phyloP scores from a whole-genome alignment of 2,329 filamentous ascomycete genomes.

The Aspergillus ibericus region DNA sequence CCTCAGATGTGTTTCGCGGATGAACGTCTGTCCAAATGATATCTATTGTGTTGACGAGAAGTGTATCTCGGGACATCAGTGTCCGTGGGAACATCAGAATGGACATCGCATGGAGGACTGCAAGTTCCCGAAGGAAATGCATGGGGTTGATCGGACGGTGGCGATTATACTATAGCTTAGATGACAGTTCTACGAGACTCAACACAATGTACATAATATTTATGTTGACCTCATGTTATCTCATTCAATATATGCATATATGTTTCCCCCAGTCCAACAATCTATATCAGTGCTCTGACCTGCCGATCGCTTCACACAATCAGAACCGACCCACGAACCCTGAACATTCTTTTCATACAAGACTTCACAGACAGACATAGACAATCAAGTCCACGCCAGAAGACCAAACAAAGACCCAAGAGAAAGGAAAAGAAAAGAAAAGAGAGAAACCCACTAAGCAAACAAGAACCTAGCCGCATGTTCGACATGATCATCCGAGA shows the following conservation, averaged over 20 bases:
- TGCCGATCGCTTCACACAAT: slow-evolving; percentile 24
- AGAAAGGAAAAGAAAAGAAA: slow-evolving; percentile 13
- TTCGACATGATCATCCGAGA: slow-evolving; percentile 85
- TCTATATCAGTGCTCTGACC: slow-evolving; percentile 1
- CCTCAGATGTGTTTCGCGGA: slow-evolving; percentile 33
- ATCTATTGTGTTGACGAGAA: slow-evolving; percentile 29
- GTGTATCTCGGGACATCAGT: slow-evolving; percentile 31
- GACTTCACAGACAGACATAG: not conserved
- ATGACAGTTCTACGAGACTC: not conserved
- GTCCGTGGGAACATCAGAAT: slow-evolving; percentile 15
- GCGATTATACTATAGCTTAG: not conserved
- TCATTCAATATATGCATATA: not conserved
- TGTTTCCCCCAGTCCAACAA: not conserved
- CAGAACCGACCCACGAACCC: slow-evolving; percentile 11
- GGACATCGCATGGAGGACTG: slow-evolving; percentile 18
- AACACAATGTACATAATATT: no score
- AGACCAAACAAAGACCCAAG: no score
- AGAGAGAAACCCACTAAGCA: slow-evolving; percentile 50
- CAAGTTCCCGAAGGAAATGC: slow-evolving; percentile 22
- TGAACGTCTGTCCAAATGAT: slow-evolving; percentile 27
- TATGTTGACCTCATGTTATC: no score
- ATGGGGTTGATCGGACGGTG: slow-evolving; percentile 20
- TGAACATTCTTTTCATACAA: not conserved
- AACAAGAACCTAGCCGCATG: slow-evolving; percentile 85
- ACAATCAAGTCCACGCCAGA: slow-evolving; percentile 8